These are phyloP conservation scores for Eragrostis curvula DNA, from an alignment of 176 grass and related monocot species.

Conservation along the genomic window DNA sequence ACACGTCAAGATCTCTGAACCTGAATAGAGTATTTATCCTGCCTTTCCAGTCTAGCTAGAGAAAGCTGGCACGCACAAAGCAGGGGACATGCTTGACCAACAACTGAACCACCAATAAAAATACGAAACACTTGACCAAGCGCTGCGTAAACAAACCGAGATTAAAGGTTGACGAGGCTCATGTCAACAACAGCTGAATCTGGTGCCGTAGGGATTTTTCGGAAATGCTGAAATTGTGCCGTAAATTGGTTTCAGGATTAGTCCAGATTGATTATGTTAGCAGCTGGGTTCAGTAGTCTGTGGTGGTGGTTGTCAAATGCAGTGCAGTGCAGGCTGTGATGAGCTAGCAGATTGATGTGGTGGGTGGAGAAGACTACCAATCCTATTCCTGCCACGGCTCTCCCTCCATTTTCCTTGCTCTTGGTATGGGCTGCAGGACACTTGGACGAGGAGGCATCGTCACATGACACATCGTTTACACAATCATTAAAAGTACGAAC, in stretches of 20 bases:
- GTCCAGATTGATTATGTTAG: background rate
- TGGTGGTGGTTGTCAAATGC: background rate
- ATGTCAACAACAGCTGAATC: background rate
- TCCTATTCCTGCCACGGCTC: background rate
- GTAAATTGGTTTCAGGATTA: background rate
- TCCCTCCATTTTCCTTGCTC: background rate
- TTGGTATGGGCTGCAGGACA: background rate
- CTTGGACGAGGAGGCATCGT: background rate
- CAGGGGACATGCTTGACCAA: constrained; percentile 5
- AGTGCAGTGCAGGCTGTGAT: background rate
- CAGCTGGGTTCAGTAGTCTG: background rate
- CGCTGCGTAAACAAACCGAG: background rate
- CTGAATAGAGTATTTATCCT: background rate
- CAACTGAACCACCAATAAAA: background rate
- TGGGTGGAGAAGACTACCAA: background rate
- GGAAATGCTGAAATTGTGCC: background rate
- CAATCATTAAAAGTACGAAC: background rate
- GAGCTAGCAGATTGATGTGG: background rate
- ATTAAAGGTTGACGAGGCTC: background rate
- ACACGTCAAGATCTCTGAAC: background rate
- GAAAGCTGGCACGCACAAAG: constrained; percentile 26
- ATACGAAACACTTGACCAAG: background rate
- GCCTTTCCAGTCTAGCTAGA: background rate
- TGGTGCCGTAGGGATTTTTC: background rate
- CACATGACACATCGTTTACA: background rate